A percentile compares a stretch with the other conserved stretches of the same genome.
These are phyloP conservation scores for Lodderomyces parapsilosis DNA, from an alignment of 1,139 yeast genomes.

Conservation along the genomic window DNA sequence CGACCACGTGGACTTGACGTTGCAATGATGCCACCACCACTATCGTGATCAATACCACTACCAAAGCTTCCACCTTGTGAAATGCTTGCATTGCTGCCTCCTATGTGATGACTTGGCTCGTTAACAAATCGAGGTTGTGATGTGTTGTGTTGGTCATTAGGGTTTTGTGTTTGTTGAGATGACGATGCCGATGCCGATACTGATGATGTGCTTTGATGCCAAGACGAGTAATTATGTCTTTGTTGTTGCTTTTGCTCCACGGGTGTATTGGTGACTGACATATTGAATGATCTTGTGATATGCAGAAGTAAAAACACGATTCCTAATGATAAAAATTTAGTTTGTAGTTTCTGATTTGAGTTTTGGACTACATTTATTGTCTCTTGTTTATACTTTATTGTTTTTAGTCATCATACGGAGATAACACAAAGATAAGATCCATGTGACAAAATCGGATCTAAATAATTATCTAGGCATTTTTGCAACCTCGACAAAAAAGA, in stretches of 20 bases:
- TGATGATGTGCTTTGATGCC: not conserved
- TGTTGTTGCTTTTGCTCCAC: not conserved
- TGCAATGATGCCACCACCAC: not conserved
- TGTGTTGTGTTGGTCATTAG: not conserved
- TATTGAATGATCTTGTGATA: too few species aligned
- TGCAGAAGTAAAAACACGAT: too few species aligned
- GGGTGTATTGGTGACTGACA: not conserved
- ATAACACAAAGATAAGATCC: not conserved
- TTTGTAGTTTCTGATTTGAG: too few species aligned
- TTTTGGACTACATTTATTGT: too few species aligned
- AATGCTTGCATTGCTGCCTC: constrained; percentile 15
- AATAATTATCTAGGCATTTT: not conserved
- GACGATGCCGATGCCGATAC: not conserved
- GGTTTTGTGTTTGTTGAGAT: not conserved
- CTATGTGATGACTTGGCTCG: constrained; percentile 5
- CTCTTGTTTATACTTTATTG: not conserved
- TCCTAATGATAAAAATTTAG: too few species aligned
- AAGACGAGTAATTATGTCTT: not conserved
- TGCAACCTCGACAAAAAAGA: too few species aligned
- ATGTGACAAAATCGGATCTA: not conserved
- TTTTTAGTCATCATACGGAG: constrained; percentile 1
- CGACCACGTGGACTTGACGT: constrained; percentile 2
- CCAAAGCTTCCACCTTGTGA: too few species aligned
- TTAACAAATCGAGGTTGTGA: constrained; percentile 7
- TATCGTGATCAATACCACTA: too few species aligned